phyloP scores from a whole-genome alignment of 352 stramenopile genomes.

The Phytopythium kandeliae region DNA sequence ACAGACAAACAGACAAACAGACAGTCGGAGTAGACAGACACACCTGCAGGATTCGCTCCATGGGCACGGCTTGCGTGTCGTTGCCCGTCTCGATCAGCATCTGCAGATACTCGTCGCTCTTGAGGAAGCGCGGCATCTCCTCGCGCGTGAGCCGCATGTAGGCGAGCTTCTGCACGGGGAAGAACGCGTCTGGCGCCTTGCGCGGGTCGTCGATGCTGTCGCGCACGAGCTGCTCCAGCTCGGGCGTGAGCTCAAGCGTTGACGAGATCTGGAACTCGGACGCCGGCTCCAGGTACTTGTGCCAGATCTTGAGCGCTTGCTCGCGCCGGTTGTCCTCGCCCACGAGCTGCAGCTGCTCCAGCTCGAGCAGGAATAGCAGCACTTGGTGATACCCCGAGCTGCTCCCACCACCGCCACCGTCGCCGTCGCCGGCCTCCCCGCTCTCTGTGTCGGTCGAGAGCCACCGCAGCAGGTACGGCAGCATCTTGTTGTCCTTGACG shows the following conservation, averaged over 20 bases:
- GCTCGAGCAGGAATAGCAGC: conserved; percentile 77
- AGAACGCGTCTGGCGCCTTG: conserved; percentile 69
- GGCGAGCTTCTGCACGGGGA: conserved; percentile 79
- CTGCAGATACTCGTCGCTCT: conserved; percentile 78
- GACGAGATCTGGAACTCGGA: conserved; percentile 83
- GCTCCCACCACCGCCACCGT: conserved; percentile 25
- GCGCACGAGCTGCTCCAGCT: conserved; percentile 73
- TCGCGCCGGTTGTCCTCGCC: conserved; percentile 55
- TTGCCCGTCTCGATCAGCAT: conserved; percentile 84
- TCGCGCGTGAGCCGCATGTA: conserved; percentile 80
- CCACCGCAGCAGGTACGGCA: conserved; percentile 77
- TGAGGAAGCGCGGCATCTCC: conserved; percentile 79
- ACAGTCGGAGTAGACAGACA: neutral
- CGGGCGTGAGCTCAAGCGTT: conserved; percentile 70
- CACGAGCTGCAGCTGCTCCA: conserved; percentile 75
- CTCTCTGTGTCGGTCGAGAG: conserved; percentile 56
- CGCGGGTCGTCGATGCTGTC: conserved; percentile 45
- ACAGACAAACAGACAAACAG: conserved; percentile 14
- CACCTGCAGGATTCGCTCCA: conserved; percentile 71
- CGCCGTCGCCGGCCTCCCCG: conserved; percentile 12
- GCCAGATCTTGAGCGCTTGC: conserved; percentile 78
- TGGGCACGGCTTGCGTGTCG: conserved; percentile 63
- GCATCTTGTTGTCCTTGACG: conserved; percentile 81
- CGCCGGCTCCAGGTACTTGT: conserved; percentile 78
- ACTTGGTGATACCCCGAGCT: conserved; percentile 69